These are phyloP conservation scores for Exophiala spinifera DNA, from an alignment of 2,329 filamentous ascomycete genomes.

Conservation along the genomic window DNA sequence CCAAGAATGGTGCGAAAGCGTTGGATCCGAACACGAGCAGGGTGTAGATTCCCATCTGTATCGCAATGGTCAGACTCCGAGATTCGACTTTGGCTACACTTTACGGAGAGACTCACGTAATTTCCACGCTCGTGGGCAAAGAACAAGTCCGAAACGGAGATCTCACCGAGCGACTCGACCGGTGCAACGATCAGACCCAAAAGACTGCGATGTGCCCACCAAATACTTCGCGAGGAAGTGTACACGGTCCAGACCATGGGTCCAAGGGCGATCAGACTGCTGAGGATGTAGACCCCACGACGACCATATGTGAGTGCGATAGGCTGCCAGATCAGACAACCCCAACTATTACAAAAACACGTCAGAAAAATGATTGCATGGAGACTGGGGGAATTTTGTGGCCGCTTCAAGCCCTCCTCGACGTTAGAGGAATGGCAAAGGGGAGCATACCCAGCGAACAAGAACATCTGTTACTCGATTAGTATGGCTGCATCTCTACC, in stretches of 20 bases:
- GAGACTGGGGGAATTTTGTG: too few species aligned
- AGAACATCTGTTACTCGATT: background rate
- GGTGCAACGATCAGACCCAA: conserved; percentile 49
- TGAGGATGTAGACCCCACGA: conserved; percentile 29
- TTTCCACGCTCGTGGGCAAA: conserved; percentile 26
- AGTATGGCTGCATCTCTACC: background rate
- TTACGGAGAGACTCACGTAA: conserved; percentile 1
- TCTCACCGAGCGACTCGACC: conserved; percentile 49
- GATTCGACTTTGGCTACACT: too few species aligned
- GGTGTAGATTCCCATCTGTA: conserved; percentile 18
- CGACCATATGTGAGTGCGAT: conserved; percentile 45
- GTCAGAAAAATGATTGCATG: background rate
- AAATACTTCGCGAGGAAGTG: conserved; percentile 44
- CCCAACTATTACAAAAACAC: conserved; percentile 43
- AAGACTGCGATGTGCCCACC: conserved; percentile 48
- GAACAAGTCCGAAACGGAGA: conserved; percentile 46
- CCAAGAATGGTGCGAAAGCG: conserved; percentile 38
- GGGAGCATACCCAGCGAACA: background rate
- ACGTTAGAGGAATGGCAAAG: too few species aligned
- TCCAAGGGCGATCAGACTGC: conserved; percentile 33
- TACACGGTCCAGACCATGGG: conserved; percentile 46
- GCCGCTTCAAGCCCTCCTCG: too few species aligned
- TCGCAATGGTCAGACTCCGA: too few species aligned
- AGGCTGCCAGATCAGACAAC: conserved; percentile 47
- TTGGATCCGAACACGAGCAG: conserved; percentile 22